Evolutionary conservation across 768 basidiomycete genomes (phyloP).

Genomic region (Lanmaoa rubissima): DNA sequence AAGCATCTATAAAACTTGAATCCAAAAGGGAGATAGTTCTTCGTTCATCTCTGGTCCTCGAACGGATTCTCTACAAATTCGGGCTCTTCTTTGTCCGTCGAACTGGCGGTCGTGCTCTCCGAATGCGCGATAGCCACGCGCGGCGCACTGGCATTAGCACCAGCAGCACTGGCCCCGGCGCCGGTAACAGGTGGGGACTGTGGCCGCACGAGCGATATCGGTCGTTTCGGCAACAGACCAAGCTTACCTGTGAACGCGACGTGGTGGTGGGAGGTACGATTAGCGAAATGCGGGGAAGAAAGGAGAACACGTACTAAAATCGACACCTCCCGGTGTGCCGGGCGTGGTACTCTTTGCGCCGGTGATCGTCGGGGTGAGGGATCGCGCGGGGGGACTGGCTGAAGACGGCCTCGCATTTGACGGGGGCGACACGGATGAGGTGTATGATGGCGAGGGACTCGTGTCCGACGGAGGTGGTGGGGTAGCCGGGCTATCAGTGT

Average conservation of each 20-base stretch:
- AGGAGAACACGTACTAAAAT: slow-evolving; percentile 30
- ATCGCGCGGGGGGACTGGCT: neutral
- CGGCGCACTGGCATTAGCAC: neutral
- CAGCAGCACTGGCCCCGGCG: neutral
- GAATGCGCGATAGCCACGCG: slow-evolving; percentile 9
- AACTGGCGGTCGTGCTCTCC: slow-evolving; percentile 23
- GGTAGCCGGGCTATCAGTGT: neutral
- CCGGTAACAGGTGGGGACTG: slow-evolving; percentile 28
- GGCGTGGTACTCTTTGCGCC: slow-evolving; percentile 11
- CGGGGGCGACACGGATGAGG: slow-evolving; percentile 5
- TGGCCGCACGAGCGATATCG: slow-evolving; percentile 53
- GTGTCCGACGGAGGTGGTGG: neutral
- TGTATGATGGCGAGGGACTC: slow-evolving; percentile 4
- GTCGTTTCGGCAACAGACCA: slow-evolving; percentile 70
- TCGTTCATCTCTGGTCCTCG: slow-evolving; percentile 42
- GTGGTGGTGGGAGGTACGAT: neutral
- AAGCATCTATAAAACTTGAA: neutral
- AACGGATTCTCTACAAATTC: slow-evolving; percentile 79
- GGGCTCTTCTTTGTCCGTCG: slow-evolving; percentile 48
- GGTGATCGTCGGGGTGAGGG: slow-evolving; percentile 9
- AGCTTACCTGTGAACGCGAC: slow-evolving; percentile 48
- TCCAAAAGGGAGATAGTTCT: neutral
- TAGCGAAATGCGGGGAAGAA: neutral
- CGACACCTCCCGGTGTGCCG: slow-evolving; percentile 25
- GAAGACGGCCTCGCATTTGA: neutral